Conservation (phyloP, 2,329 filamentous ascomycete genomes). For the Fusarium sp. region DNA sequence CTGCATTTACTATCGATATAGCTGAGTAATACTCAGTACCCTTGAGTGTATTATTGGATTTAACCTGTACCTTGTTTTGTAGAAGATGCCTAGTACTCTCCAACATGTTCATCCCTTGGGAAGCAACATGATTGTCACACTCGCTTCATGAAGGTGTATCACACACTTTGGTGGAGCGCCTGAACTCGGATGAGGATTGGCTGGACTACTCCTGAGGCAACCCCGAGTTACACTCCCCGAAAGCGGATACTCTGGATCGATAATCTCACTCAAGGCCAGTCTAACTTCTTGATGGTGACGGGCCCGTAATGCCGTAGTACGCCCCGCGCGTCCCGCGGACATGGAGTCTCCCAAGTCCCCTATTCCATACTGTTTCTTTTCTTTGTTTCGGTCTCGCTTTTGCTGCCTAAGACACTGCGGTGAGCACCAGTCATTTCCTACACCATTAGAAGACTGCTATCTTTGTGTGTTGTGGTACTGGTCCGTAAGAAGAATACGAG, state of each 20-base stretch:
- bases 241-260: background rate
- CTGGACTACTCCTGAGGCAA: background rate
- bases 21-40: background rate
- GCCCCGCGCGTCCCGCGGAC: background rate
- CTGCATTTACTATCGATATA: background rate
- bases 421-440: background rate
- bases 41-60: background rate
- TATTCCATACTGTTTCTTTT: background rate
- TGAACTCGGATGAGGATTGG: background rate
- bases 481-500: background rate
- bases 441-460: background rate
- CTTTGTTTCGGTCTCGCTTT: background rate
- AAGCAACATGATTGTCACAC: background rate
- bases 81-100: accelerated
- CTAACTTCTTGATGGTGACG: background rate
- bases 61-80: background rate
- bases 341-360: background rate
- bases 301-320: background rate
- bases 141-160: background rate
- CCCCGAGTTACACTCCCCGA: background rate
- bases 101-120: accelerated
- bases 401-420: accelerated
- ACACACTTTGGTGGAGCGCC: background rate
- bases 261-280: background rate
- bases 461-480: background rate